Evolutionary conservation across 2,329 filamentous ascomycete genomes (phyloP), one percentile per base, ranked within the genome.

Genomic region (Colletotrichum sansevieriae): DNA sequence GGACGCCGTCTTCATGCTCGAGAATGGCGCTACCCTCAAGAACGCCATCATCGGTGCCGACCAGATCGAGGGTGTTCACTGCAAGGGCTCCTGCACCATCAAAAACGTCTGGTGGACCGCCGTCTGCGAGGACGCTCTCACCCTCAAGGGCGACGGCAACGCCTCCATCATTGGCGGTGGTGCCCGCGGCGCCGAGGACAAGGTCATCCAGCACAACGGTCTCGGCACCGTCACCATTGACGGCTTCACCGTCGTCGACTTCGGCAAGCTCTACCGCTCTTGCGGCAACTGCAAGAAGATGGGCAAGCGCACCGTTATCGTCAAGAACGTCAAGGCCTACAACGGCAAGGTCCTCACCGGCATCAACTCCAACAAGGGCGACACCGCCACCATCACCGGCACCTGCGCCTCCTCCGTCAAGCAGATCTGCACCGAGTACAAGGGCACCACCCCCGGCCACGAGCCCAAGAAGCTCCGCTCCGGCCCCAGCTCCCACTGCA

Each of bases 51-150:
- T 84, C 18, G 83, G 83, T 37, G 74, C 76, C 29, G 75, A 83
- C 72, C 82, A 84, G 65, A 75, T 74, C n/a, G 83, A 84, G 72
- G 83, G 83, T 33, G 77, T 84, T 4, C 82, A 84, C 76, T 84
- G 83, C 74, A 71, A 78, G 41, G 83, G 83, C 3, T 55, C 76
- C 1, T 84, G 82, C 72, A 83, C 73, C 2, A 72, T 84, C 9
- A 76, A 81, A 71, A 82, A 80, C n/a, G 84, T 85, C 47, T 85
- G 83, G 83, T 86, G 83, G 67, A 79, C 81, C 61, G 79, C 83
- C 33, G 82, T 84, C 55, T 84, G 82, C 68, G 82, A 84, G 58
- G 69, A 71, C 29, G 70, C 70, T 56, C 54, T 71, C 22, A 46
- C 62, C 46, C 44, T 70, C 2, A 70, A 70, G 66, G 70, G 70